These are phyloP conservation scores for Diutina ranongensis DNA, from an alignment of 1,139 yeast species.

Conservation along the genomic window DNA sequence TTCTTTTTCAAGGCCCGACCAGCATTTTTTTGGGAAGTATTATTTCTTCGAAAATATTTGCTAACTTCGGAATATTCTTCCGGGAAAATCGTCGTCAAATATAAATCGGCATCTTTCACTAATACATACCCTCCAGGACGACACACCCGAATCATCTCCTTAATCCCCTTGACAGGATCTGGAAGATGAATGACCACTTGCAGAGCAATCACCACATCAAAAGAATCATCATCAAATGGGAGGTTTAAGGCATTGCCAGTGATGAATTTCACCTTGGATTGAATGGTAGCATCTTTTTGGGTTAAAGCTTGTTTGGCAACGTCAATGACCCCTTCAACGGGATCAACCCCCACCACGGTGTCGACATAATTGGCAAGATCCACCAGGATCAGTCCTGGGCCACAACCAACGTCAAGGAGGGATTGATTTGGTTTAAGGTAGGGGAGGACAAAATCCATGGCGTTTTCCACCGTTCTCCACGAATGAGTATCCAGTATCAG, in stretches of 20 bases:
- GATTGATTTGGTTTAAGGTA: constrained; percentile 16
- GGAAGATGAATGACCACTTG: constrained; percentile 28
- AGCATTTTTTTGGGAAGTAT: constrained; percentile 7
- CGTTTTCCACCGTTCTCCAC: constrained; percentile 24
- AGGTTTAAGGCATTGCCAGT: constrained; percentile 21
- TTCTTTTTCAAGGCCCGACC: constrained; percentile 12
- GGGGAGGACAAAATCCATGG: constrained; percentile 19
- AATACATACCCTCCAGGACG: constrained; percentile 13
- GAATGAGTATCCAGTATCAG: constrained; percentile 20
- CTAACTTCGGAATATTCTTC: constrained; percentile 11
- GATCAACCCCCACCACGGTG: constrained; percentile 23
- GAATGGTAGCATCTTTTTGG: constrained; percentile 9
- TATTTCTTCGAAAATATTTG: constrained; percentile 6
- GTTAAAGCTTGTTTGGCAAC: constrained; percentile 13
- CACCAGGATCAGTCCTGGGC: constrained; percentile 29
- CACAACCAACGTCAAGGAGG: constrained; percentile 32
- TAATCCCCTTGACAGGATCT: constrained; percentile 14
- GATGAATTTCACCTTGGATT: constrained; percentile 14
- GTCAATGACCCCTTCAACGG: constrained; percentile 19
- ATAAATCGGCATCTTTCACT: constrained; percentile 21
- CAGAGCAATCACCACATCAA: constrained; percentile 28
- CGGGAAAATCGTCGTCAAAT: constrained; percentile 14
- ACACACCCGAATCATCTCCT: constrained; percentile 9
- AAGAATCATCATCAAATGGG: constrained; percentile 23
- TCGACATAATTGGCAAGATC: constrained; percentile 25